Conservation (phyloP, 2,329 filamentous ascomycete species). For the Aspergillus bombycis region DNA sequence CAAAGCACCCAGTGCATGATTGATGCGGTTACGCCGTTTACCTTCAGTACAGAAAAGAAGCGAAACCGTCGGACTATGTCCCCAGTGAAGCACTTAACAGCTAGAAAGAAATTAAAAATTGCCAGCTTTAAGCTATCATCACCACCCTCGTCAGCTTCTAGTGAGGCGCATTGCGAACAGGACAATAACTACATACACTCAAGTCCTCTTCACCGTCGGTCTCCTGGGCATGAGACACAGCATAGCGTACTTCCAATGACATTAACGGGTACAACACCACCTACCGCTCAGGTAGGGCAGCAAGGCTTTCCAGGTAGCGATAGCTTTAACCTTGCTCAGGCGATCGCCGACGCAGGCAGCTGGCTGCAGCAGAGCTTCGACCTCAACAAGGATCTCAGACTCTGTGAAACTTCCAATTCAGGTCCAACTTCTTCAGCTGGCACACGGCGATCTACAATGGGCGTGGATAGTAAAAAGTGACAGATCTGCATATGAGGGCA, state of each 20-base stretch:
- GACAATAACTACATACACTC: neutral
- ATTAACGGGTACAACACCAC: slow-evolving; percentile 35
- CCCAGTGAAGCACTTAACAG: slow-evolving; percentile 9
- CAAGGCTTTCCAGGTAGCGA: slow-evolving; percentile 32
- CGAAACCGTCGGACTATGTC: slow-evolving; percentile 11
- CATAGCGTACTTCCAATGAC: slow-evolving; percentile 33
- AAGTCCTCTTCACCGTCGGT: slow-evolving; percentile 11
- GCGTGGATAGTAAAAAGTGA: slow-evolving; percentile 19
- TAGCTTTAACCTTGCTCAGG: slow-evolving; percentile 47
- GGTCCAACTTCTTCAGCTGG: slow-evolving; percentile 18
- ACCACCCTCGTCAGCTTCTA: slow-evolving; percentile 9
- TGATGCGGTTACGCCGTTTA: slow-evolving; percentile 44
- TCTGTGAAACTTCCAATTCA: slow-evolving; percentile 18
- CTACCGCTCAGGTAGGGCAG: slow-evolving; percentile 41
- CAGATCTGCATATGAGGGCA: neutral
- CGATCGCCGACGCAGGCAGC: slow-evolving; percentile 50
- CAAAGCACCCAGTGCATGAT: slow-evolving; percentile 47
- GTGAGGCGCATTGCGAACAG: slow-evolving; percentile 1
- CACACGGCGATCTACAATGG: slow-evolving; percentile 10
- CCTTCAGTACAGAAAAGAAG: slow-evolving; percentile 40
- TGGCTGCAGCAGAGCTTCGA: slow-evolving; percentile 51
- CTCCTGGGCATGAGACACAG: slow-evolving; percentile 15
- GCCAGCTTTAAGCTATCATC: slow-evolving; percentile 18
- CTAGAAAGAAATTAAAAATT: slow-evolving; percentile 26
- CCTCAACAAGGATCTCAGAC: slow-evolving; percentile 38